Base-by-base conservation (phyloP, 1,284 basidiomycete genomes). In the Apiotrichum sp. region DNA sequence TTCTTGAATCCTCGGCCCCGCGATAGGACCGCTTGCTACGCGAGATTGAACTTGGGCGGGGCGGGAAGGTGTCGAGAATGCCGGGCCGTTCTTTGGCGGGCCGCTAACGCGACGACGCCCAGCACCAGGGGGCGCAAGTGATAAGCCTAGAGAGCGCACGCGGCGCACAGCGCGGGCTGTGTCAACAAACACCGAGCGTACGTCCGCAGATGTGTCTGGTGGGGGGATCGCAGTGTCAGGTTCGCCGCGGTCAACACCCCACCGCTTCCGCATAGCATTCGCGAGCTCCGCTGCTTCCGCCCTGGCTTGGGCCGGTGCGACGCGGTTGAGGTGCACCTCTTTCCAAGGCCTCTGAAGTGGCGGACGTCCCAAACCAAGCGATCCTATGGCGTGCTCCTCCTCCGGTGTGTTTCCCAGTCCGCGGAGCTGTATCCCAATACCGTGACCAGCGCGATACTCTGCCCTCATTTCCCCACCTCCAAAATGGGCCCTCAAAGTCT, bases 11-110 rank as follows among this genome's bases (percentile, higher is more conserved):
- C 31, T 31, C 9, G 33, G 7, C 13, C 13, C 31, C 7, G 32
- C 14, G 32, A 31, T 4, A 1, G 38, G 29, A 13, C 40, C 49
- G 31, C 49, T 50, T 3, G 29, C 31, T 2, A 34, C 13, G n/a
- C 49, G 49, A 1, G 56, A 22, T 11, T 32, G 9, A 1, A 53
- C 39, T 33, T 33, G 11, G 4, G 49, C 54, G 2, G 71, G 71
- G 32, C 71, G 54, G 1, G 71, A 73, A 90, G 71, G 71, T 1
- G 70, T 72, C 0, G 67, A 69, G 48, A 71, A 63, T 6, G 42
- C 22, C 6, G 55, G 38, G 4, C 35, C 48, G 11, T 50, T 34
- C 13, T 44, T 41, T 3, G 36, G 40, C 1, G 57, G 50, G 1
- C 43, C 57, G n/a, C 52, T 57, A 6, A 44, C 53, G 11, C 59